Evolutionary conservation across 2,329 filamentous ascomycete genomes (phyloP).

Genomic region (Xylariaceae sp.): DNA sequence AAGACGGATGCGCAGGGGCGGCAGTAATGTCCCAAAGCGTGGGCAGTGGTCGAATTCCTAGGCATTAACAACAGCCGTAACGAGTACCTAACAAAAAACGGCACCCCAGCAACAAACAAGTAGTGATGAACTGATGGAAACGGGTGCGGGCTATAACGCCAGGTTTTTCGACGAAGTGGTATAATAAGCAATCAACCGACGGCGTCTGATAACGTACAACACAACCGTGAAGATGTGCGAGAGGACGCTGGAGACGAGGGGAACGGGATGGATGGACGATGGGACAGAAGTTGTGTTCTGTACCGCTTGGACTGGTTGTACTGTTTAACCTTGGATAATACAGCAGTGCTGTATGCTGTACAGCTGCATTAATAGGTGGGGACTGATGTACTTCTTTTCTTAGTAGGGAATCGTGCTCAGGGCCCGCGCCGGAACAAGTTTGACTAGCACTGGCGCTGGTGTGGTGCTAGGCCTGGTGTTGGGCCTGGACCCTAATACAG

Average conservation of each 20-base stretch:
- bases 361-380: too few relatives aligned
- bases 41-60: too few relatives aligned
- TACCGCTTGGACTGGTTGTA: too few relatives aligned
- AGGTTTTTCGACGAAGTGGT: neutral
- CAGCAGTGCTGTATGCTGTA: too few relatives aligned
- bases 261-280: constrained; percentile 1
- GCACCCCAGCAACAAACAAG: too few relatives aligned
- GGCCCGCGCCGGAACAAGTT: neutral
- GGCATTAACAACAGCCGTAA: constrained; percentile 1
- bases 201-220: neutral
- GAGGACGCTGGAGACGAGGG: constrained; percentile 5
- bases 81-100: too few relatives aligned
- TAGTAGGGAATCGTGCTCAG: too few relatives aligned
- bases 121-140: neutral
- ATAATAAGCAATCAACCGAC: neutral
- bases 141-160: too few relatives aligned
- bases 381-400: too few relatives aligned
- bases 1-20: constrained; percentile 4
- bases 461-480: constrained; percentile 2
- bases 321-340: too few relatives aligned
- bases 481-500: neutral
- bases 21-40: too few relatives aligned
- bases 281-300: neutral
- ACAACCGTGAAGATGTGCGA: neutral
- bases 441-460: constrained; percentile 2